Evolutionary conservation across 345 rosid species (phyloP).

Genomic region (Raphanus sativus): DNA sequence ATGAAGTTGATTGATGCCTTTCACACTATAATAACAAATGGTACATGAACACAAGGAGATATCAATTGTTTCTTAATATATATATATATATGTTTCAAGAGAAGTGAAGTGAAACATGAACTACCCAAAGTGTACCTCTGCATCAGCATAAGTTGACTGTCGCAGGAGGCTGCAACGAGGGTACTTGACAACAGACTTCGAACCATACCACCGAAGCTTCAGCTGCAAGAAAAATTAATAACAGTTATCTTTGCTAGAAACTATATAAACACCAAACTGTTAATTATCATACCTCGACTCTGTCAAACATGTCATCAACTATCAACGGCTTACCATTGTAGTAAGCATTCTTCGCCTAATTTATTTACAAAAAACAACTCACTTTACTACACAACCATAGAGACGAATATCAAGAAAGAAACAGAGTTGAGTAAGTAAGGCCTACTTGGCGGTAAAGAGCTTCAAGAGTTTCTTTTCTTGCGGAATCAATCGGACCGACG

Average conservation of each 20-base stretch:
- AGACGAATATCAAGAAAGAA: not conserved
- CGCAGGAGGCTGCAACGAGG: conserved; percentile 93
- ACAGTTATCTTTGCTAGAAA: not conserved
- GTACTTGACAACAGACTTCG: conserved; percentile 87
- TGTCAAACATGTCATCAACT: conserved; percentile 94
- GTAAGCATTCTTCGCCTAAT: conserved; percentile 83
- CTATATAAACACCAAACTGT: not conserved
- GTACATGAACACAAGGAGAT: not conserved
- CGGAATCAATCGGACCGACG: conserved; percentile 92
- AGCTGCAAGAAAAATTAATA: conserved; percentile 45
- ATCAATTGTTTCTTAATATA: too few species aligned
- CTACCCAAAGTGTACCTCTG: conserved; percentile 62
- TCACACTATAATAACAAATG: not conserved
- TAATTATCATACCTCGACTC: conserved; percentile 74
- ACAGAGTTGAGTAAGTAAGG: not conserved
- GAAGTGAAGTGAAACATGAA: conserved; percentile 9
- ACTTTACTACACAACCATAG: not conserved
- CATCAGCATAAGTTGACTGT: conserved; percentile 87
- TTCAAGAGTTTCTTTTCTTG: conserved; percentile 89
- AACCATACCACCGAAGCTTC: conserved; percentile 84
- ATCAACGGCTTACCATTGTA: conserved; percentile 86
- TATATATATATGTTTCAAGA: not conserved
- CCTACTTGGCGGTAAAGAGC: conserved; percentile 83
- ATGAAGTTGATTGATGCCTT: not conserved
- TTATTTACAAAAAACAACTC: not conserved